Percentiles rank a stretch among this genome's conserved stretches.
phyloP scores from a whole-genome alignment of 2,329 filamentous ascomycete genomes.

The Penicillium sp. region DNA sequence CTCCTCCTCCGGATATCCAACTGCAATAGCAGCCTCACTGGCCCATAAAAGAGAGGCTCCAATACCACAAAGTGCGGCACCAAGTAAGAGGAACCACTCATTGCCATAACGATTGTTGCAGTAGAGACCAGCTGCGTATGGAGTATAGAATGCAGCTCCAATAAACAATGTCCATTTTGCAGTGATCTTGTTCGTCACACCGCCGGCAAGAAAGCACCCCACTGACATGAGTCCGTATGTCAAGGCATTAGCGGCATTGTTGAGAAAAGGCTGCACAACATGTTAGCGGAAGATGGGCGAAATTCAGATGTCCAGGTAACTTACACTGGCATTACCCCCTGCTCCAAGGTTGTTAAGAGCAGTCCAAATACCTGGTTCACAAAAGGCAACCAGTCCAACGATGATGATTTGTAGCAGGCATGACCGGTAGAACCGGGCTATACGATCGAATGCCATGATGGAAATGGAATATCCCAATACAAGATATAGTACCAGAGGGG shows the following conservation, averaged over 20 bases:
- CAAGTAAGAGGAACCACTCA: constrained; percentile 50
- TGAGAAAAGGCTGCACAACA: constrained; percentile 46
- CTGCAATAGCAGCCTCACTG: constrained; percentile 42
- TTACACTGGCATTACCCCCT: constrained; percentile 34
- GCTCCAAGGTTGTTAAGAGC: constrained; percentile 47
- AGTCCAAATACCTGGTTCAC: constrained; percentile 46
- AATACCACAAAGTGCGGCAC: constrained; percentile 46
- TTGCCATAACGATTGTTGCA: constrained; percentile 52
- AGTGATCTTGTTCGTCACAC: constrained; percentile 44
- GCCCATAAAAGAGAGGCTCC: constrained; percentile 44
- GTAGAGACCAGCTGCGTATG: constrained; percentile 37
- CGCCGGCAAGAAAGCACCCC: constrained; percentile 48
- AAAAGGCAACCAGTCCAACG: constrained; percentile 43
- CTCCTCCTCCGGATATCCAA: constrained; percentile 49
- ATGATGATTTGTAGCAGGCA: constrained; percentile 45
- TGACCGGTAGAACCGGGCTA: constrained; percentile 38
- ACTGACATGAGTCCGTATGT: constrained; percentile 50
- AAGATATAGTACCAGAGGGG: too few species aligned
- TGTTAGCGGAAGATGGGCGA: neutral
- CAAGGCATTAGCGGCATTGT: constrained; percentile 51
- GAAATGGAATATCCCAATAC: neutral
- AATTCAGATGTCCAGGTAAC: neutral
- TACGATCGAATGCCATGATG: constrained; percentile 9
- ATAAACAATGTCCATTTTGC: constrained; percentile 43
- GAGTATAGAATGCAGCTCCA: constrained; percentile 42